Base-by-base conservation (phyloP, 2,329 filamentous ascomycete species). In the Talaromyces sp. region DNA sequence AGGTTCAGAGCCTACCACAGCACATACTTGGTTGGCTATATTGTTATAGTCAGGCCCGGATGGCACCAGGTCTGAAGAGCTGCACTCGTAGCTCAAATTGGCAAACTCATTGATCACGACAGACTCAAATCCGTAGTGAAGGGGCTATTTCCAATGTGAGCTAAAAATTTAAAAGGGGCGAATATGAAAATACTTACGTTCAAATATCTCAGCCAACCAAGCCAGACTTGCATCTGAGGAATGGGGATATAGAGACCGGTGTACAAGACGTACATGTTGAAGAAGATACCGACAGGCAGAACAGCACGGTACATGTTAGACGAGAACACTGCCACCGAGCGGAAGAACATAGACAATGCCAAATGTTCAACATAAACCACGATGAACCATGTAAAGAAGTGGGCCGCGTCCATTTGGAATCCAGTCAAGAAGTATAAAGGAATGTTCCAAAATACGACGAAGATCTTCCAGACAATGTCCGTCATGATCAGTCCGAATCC, bases 61-160 rank as follows among this genome's bases (percentile, higher is more conserved):
- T 0, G 90, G 90, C 29, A 94, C 78, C 6, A 93, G 74, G 0
- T 84, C 88, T 32, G 81, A 78, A 2, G 77, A 76, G 0, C 82
- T 83, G 64, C 90, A 95, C 0, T 80, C 83, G 65, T 94, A 76
- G 36, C 85, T 79, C 35, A 88, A 77, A 14, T 82, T 75, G 30
- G 79, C 77, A 64, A 95, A 94, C 66, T 96, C 90, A 65, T 95
- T 95, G 65, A 88, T 83, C 88, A 94, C 92, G 72, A 95, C 72
- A 2, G 68, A 94, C 92, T 0, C 84, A 89, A 79, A 13, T 0
- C 75, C 75, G 42, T 80, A 78, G 33, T 77, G 64, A 74, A 81
- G 24, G 13, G 47, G 47, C 47, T 49, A 30, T 14, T 10, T 22
- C 1, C 13, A 11, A 13, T 6, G 37, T 22, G 17, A 40, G 17